Base-by-base conservation (phyloP, 805 yeast genomes). In the Candida lessepsii region DNA sequence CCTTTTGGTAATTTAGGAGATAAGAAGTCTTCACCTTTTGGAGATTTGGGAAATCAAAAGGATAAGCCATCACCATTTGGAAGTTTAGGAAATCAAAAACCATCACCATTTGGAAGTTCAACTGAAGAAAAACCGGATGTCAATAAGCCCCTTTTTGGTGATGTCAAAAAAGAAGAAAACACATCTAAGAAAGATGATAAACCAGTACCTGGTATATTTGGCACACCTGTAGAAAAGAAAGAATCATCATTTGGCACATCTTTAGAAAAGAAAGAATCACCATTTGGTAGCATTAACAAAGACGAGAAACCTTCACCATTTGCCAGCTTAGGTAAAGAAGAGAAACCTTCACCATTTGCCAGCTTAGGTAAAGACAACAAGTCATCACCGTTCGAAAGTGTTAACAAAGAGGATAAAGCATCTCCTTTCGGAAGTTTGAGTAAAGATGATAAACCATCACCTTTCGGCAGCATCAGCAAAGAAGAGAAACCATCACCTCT, bases 221-320 rank as follows among this genome's bases (percentile, higher is more conserved):
- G n/a, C n/a, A n/a, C n/a, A n/a, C n/a, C n/a, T n/a, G n/a, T n/a
- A n/a, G n/a, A n/a, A n/a, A n/a, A 15, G 6, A 9, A 29, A 29
- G 17, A 16, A 29, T 29, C 18, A 8, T 11, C 31, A 28, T 9
- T 26, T 26, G 29, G 29, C 24, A 7, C 9, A 21, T 7, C 24
- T 9, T 16, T 11, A n/a, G 26, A 23, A n/a, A 26, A 33, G 28
- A 29, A 30, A 16, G 17, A 21, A 15, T 40, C 47, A 16, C 47
- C 51, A 25, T 41, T 42, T 37, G 46, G 32, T 5, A 32, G 30
- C 32, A 2, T 36, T 23, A 19, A 23, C 16, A 2, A 40, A 26
- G 39, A 51, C 40, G 20, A 34, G 9, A 50, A 43, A n/a, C 28
- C 35, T 26, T 17, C 57, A 24, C 53, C 56, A 45, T 40, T 56